Base-by-base conservation (phyloP, 225 moss, liverwort and hornwort genomes). In the Rhytidiadelphus loreus region DNA sequence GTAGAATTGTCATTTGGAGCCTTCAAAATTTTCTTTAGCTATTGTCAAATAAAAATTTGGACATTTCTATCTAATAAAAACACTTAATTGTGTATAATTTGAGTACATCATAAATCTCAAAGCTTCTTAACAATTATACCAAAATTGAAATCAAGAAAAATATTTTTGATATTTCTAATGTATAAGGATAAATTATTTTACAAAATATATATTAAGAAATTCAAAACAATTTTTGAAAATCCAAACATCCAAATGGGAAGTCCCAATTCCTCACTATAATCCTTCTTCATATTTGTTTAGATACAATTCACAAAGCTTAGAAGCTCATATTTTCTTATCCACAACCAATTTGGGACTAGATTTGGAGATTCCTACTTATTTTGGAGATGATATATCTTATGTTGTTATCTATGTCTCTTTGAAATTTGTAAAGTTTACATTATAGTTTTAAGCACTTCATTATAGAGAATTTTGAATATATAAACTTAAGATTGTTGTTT, bases 171-270 rank as follows among this genome's bases (percentile, higher is more conserved):
- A 13, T 43, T 66, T 43, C 6, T 41, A 24, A 70, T 41, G 4
- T 24, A 41, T 0, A 24, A 4, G 4, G 25, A 70, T 24, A 21
- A 37, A 21, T n/a, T 0, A 12, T 6, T 0, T 41, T 70, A 12
- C 4, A 41, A 24, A 69, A 7, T 25, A 70, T 41, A 5, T 26
- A 8, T 14, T 9, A 12, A n/a, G 29, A 44, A 4, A 69, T 23
- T 39, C 6, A 3, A 69, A 70, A 70, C n/a, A n/a, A n/a, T n/a
- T n/a, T n/a, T n/a, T n/a, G n/a, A n/a, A n/a, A n/a, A n/a, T n/a
- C n/a, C n/a, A 70, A 44, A 72, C 9, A 44, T 72, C 0, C 6
- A 28, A 28, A 72, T 29, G 6, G 3, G 16, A 28, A 28, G 16
- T 72, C 3, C 10, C 7, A 44, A 44, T 43, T 17, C 5, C 44